Conservation (phyloP, 1,284 basidiomycete genomes). For the Xerocomus amazonicus region DNA sequence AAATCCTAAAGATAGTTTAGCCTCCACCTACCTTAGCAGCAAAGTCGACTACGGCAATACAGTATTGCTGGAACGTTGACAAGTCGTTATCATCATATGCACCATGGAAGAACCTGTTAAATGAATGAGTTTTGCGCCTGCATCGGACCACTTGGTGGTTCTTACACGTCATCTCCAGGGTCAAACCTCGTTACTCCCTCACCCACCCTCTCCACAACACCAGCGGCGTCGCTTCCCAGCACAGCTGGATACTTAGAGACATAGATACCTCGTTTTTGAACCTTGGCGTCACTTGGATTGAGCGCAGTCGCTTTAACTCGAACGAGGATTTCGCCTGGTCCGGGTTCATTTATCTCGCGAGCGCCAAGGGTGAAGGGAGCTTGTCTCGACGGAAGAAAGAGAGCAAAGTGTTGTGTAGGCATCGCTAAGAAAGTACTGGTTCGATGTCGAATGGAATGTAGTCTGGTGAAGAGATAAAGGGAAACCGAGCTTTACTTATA, state of each 20-base stretch:
- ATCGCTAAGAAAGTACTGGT: slow-evolving; percentile 13
- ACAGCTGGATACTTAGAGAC: slow-evolving; percentile 40
- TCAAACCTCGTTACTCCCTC: slow-evolving; percentile 46
- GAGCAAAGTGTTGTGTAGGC: slow-evolving; percentile 28
- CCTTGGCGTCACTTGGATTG: slow-evolving; percentile 41
- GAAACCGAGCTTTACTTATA: slow-evolving; percentile 28
- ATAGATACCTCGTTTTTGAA: slow-evolving; percentile 33
- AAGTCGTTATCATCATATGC: slow-evolving; percentile 35
- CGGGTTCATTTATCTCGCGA: slow-evolving; percentile 37
- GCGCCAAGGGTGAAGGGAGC: slow-evolving; percentile 25
- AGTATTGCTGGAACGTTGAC: slow-evolving; percentile 51
- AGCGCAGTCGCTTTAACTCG: slow-evolving; percentile 41
- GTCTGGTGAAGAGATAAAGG: slow-evolving; percentile 21
- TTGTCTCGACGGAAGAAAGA: slow-evolving; percentile 31
- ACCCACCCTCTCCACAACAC: slow-evolving; percentile 53
- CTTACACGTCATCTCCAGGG: slow-evolving; percentile 59
- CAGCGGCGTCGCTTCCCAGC: slow-evolving; percentile 57
- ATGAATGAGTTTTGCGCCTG: slow-evolving; percentile 8
- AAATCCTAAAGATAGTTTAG: background rate
- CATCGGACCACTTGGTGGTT: slow-evolving; percentile 5
- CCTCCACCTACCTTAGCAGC: slow-evolving; percentile 39
- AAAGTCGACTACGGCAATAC: slow-evolving; percentile 38
- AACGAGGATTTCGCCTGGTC: slow-evolving; percentile 40
- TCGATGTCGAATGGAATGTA: slow-evolving; percentile 6
- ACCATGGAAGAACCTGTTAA: slow-evolving; percentile 41